These are phyloP conservation scores for Mycena alexandri DNA, from an alignment of 768 basidiomycete genomes.

Conservation along the genomic window DNA sequence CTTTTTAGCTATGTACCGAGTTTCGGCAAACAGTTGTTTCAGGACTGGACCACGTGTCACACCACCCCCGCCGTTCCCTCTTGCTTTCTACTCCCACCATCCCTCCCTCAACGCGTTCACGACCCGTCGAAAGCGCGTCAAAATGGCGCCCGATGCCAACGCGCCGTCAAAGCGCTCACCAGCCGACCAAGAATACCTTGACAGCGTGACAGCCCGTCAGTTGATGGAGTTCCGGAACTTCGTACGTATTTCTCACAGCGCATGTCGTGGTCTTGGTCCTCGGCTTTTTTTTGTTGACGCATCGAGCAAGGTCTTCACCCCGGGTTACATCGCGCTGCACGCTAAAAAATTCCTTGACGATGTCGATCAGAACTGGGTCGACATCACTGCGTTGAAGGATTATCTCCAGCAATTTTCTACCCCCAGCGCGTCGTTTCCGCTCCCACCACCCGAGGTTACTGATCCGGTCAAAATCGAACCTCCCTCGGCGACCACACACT, in stretches of 20 bases:
- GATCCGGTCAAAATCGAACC: not conserved
- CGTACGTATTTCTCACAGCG: not conserved
- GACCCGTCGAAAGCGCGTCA: not conserved
- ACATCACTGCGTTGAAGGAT: not conserved
- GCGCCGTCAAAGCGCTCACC: not conserved
- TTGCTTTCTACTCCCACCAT: conserved; percentile 10
- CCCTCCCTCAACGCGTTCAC: not conserved
- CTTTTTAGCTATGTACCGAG: no score
- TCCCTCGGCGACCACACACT: not conserved
- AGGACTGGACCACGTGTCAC: no score
- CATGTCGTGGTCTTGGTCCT: not conserved
- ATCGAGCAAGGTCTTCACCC: not conserved
- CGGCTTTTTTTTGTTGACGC: no score
- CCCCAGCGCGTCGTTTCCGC: not conserved
- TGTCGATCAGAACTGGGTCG: not conserved
- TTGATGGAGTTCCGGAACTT: conserved; percentile 12
- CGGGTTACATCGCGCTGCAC: not conserved
- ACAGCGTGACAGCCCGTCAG: conserved; percentile 1
- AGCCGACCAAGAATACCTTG: conserved; percentile 9
- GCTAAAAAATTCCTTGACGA: not conserved
- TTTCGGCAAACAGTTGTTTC: no score
- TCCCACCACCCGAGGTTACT: no score
- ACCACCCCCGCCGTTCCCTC: not conserved
- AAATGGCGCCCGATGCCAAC: not conserved
- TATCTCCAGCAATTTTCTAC: not conserved